phyloP scores from a whole-genome alignment of 108 stramenopile genomes.

The Mayamaea pseudoterrestris region DNA sequence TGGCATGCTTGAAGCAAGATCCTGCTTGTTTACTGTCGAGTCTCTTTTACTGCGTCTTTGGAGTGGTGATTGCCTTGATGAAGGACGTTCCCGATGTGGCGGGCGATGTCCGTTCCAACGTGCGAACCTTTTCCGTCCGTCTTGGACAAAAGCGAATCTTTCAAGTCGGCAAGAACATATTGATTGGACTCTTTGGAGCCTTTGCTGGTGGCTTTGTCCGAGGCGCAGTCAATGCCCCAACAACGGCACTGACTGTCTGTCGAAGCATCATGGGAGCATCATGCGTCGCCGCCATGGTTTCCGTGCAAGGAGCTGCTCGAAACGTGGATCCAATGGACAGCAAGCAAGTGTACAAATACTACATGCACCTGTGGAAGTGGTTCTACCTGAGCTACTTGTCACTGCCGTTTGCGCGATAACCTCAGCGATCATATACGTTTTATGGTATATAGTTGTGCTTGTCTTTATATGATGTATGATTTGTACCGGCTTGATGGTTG shows the following conservation, averaged over 20 bases:
- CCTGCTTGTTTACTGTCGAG: conserved; percentile 49
- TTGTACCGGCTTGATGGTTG: too few relatives aligned
- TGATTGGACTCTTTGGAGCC: conserved; percentile 28
- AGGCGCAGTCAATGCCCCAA: conserved; percentile 18
- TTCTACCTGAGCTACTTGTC: conserved; percentile 74
- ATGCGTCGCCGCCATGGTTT: conserved; percentile 40
- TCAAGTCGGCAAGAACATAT: conserved; percentile 29
- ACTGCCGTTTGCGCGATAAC: conserved; percentile 59
- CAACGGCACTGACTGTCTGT: conserved; percentile 15
- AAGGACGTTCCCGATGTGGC: conserved; percentile 83
- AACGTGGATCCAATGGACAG: conserved; percentile 59
- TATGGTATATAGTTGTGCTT: too few relatives aligned
- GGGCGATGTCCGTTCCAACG: conserved; percentile 63
- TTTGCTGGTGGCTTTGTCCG: conserved; percentile 25
- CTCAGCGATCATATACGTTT: too few relatives aligned
- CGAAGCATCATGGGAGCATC: conserved; percentile 47
- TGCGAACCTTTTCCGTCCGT: conserved; percentile 70
- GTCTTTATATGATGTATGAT: too few relatives aligned
- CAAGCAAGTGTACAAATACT: conserved; percentile 61
- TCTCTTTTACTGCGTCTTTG: conserved; percentile 76
- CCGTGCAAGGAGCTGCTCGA: conserved; percentile 44
- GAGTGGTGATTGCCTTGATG: conserved; percentile 81
- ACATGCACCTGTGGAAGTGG: conserved; percentile 87
- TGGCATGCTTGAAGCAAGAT: conserved; percentile 39
- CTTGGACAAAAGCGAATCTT: conserved; percentile 55